Evolutionary conservation across 768 basidiomycete genomes (phyloP).

Genomic region (Calocera cornea): DNA sequence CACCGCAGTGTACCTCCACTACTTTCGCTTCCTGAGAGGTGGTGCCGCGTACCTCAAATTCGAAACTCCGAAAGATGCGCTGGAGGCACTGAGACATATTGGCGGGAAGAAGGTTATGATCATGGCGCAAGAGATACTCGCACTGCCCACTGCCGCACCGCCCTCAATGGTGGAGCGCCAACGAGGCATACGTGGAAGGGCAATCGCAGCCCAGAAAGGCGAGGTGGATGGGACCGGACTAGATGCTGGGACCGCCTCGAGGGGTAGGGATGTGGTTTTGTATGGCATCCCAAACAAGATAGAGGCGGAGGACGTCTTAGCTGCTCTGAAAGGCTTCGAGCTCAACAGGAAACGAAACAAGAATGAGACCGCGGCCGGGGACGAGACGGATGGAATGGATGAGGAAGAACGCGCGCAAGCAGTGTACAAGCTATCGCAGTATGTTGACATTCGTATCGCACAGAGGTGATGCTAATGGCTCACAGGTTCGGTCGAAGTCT

Average conservation of each 20-base stretch:
- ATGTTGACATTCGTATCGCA: background rate
- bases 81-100: constrained; percentile 32
- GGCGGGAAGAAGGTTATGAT: constrained; percentile 22
- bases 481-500: constrained; percentile 3
- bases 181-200: constrained; percentile 32
- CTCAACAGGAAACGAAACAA: constrained; percentile 19
- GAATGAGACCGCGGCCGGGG: background rate
- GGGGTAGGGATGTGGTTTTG: constrained; percentile 43
- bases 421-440: background rate
- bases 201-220: constrained; percentile 28
- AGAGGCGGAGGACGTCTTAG: constrained; percentile 25
- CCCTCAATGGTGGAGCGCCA: constrained; percentile 13
- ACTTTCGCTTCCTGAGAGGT: constrained; percentile 46
- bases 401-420: constrained; percentile 4
- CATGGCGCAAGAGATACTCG: constrained; percentile 17
- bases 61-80: constrained; percentile 33
- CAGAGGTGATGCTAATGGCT: background rate
- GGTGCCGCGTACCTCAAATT: constrained; percentile 47
- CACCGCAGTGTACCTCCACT: constrained; percentile 41
- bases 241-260: constrained; percentile 36
- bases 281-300: constrained; percentile 47
- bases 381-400: background rate
- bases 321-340: constrained; percentile 33
- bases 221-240: constrained; percentile 34
- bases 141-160: background rate